Evolutionary conservation across 257 asterid species (phyloP).

Genomic region (Lycium ferocissimum): DNA sequence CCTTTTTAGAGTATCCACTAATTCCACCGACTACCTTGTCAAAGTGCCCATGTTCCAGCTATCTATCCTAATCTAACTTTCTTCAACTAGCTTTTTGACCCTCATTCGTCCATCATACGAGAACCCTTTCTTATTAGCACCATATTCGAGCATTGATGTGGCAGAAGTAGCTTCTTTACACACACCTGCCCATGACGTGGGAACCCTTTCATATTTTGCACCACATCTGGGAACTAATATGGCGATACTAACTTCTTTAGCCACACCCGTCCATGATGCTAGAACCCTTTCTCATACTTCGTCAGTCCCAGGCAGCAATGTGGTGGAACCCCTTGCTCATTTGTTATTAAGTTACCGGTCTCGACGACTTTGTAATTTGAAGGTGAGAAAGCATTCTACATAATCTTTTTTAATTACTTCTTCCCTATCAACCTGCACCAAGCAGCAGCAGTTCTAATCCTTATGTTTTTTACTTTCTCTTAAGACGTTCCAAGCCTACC

Average conservation of each 20-base stretch:
- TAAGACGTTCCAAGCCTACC: neutral
- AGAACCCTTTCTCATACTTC: neutral
- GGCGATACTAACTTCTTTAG: neutral
- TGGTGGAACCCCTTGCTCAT: neutral
- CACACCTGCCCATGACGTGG: neutral
- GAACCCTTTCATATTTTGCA: neutral
- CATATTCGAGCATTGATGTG: neutral
- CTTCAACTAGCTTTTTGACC: neutral
- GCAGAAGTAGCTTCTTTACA: neutral
- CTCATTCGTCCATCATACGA: neutral
- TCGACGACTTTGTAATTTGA: neutral
- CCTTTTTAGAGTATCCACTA: neutral
- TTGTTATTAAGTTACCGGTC: neutral
- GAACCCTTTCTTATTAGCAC: neutral
- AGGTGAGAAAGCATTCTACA: constrained; percentile 19
- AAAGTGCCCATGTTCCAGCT: neutral
- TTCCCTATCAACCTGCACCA: neutral
- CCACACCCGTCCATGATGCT: neutral
- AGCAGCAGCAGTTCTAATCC: neutral
- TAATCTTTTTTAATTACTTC: neutral
- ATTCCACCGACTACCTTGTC: neutral
- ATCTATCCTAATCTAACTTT: neutral
- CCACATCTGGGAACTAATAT: neutral
- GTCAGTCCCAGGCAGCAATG: neutral
- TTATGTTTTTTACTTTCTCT: neutral